Conservation (phyloP, 441 rosid genomes). For the Syzygium syzygioides region DNA sequence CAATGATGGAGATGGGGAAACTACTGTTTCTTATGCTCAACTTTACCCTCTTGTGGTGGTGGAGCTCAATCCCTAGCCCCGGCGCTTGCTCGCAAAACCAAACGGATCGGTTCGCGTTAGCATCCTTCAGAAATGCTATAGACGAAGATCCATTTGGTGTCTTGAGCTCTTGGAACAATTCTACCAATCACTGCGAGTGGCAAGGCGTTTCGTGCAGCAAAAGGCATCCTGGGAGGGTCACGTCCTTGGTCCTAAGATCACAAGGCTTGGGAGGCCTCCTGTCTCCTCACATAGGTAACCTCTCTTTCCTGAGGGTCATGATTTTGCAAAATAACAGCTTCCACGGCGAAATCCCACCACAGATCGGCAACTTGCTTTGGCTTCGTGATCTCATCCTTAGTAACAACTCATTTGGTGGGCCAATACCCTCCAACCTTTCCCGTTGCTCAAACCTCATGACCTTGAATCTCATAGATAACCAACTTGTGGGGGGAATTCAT, state of each 20-base stretch:
- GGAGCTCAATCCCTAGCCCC: too few species aligned
- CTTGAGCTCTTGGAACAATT: too few species aligned
- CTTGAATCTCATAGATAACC: not conserved
- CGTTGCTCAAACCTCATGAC: accelerated
- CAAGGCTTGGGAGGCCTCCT: not conserved
- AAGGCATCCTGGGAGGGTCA: not conserved
- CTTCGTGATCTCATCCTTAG: accelerated
- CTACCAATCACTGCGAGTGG: too few species aligned
- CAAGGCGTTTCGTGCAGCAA: not conserved
- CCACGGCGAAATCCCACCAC: not conserved
- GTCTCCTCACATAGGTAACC: not conserved
- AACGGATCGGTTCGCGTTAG: too few species aligned
- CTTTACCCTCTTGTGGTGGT: too few species aligned
- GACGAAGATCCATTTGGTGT: too few species aligned
- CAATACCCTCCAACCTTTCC: not conserved
- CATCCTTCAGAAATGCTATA: too few species aligned
- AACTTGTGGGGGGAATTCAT: not conserved
- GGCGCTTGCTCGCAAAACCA: too few species aligned
- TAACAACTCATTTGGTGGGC: not conserved
- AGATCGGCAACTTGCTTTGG: not conserved
- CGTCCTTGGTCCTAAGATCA: not conserved
- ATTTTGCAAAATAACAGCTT: not conserved
- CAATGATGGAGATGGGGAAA: too few species aligned
- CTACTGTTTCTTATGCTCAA: too few species aligned
- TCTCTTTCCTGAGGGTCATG: not conserved